These are phyloP conservation scores for Pythium monospermum DNA, from an alignment of 352 stramenopile species.

Conservation along the genomic window DNA sequence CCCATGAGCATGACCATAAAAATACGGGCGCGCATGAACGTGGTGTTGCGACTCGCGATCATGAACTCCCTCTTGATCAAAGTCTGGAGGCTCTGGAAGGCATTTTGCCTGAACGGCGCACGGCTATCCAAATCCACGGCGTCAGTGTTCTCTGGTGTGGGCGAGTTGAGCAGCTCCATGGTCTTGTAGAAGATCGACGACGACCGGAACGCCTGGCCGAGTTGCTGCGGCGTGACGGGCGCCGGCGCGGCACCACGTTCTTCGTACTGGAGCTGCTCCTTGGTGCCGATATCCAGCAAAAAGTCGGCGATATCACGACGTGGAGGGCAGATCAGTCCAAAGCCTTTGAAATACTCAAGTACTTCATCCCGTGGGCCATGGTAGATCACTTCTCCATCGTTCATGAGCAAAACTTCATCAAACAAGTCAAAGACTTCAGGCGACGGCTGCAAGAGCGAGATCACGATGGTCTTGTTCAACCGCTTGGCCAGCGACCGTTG, in stretches of 20 bases:
- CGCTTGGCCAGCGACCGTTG: conserved; percentile 34
- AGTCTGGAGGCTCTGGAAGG: conserved; percentile 33
- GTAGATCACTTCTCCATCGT: conserved; percentile 61
- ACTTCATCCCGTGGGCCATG: conserved; percentile 36
- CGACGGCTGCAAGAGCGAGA: conserved; percentile 49
- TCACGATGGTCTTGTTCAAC: conserved; percentile 46
- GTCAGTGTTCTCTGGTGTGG: conserved; percentile 86
- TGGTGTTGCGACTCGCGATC: conserved; percentile 48
- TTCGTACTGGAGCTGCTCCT: conserved; percentile 35
- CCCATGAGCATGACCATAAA: conserved; percentile 41
- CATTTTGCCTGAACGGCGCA: conserved; percentile 32
- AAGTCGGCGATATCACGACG: conserved; percentile 47
- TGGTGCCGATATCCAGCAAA: conserved; percentile 43
- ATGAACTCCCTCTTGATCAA: conserved; percentile 65
- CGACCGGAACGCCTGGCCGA: conserved; percentile 33
- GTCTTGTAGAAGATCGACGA: conserved; percentile 36
- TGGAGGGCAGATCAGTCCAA: conserved; percentile 39
- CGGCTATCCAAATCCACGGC: conserved; percentile 38
- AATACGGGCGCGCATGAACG: conserved; percentile 28
- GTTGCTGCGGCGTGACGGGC: conserved; percentile 42
- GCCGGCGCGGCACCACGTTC: neutral
- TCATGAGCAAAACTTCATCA: conserved; percentile 51
- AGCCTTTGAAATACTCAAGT: conserved; percentile 29
- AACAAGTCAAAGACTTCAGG: conserved; percentile 54
- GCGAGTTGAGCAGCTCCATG: conserved; percentile 68